phyloP scores from a whole-genome alignment of 1,284 basidiomycete genomes.

The Tilletia horrida region DNA sequence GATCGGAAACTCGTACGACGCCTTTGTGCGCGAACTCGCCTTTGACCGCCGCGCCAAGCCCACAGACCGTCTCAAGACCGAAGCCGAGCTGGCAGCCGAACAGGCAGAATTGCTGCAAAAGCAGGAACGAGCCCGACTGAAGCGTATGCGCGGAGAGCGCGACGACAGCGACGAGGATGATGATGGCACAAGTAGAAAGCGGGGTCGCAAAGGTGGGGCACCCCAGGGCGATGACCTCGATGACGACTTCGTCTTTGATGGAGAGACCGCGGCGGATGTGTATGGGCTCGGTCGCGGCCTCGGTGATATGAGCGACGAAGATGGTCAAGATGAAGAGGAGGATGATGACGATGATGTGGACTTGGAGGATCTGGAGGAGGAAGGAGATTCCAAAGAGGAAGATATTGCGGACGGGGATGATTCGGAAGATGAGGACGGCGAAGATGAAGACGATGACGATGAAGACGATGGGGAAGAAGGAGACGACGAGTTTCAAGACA shows the following conservation, averaged over 20 bases:
- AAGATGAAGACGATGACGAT: slow-evolving; percentile 37
- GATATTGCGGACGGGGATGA: slow-evolving; percentile 25
- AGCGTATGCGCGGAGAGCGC: slow-evolving; percentile 82
- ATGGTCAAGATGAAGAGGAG: slow-evolving; percentile 53
- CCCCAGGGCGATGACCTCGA: slow-evolving; percentile 77
- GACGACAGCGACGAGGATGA: slow-evolving; percentile 55
- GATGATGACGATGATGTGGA: slow-evolving; percentile 46
- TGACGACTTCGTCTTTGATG: slow-evolving; percentile 69
- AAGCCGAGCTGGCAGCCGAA: slow-evolving; percentile 85
- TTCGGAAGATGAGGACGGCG: slow-evolving; percentile 44
- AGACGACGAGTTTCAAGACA: slow-evolving; percentile 51
- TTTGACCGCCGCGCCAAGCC: slow-evolving; percentile 91
- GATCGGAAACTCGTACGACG: slow-evolving; percentile 67
- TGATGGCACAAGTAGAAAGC: slow-evolving; percentile 36
- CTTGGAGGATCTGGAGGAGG: slow-evolving; percentile 55
- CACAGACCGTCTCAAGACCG: slow-evolving; percentile 92
- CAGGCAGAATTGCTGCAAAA: slow-evolving; percentile 81
- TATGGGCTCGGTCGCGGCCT: slow-evolving; percentile 47
- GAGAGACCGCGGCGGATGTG: slow-evolving; percentile 39
- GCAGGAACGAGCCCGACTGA: slow-evolving; percentile 73
- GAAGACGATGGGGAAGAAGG: slow-evolving; percentile 39
- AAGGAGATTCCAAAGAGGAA: slow-evolving; percentile 32
- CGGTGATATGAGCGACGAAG: slow-evolving; percentile 51
- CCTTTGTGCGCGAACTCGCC: slow-evolving; percentile 83
- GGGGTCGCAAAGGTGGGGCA: slow-evolving; percentile 59